Evolutionary conservation across 148 eudicot species (phyloP), one percentile per base, ranked within the genome.

Genomic region (Limonium bicolor): DNA sequence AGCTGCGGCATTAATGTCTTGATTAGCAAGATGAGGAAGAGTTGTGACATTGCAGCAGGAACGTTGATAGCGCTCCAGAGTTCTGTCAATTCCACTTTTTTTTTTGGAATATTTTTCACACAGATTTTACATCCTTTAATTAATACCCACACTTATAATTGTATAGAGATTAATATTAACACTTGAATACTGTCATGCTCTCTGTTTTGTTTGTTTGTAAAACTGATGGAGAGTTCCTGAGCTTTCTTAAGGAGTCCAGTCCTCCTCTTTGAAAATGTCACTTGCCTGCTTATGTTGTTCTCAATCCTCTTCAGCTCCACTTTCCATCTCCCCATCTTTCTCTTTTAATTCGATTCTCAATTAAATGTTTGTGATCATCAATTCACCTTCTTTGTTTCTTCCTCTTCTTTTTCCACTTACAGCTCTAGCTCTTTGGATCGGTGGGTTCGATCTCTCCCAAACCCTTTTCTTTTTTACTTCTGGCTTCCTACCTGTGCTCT

Each of bases 11-110:
- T 48, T 32, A 27, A 17, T n/a, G 0, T 9, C 36, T 20, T 30
- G 11, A 48, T 11, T 19, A 20, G 51, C 19, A 43, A 31, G 20
- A 43, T 24, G 30, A 12, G 14, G 25, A 30, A n/a, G n/a, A n/a
- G n/a, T n/a, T n/a, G n/a, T n/a, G n/a, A n/a, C n/a, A n/a, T n/a
- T n/a, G n/a, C n/a, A n/a, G n/a, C 24, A 9, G 51, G 36, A 48
- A 30, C 51, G 51, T 20, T 48, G 51, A 22, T 48, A 48, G 18
- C 51, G 5, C 38, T 48, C 51, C 30, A 48, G 51, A 15, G 51
- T 48, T 48, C 32, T 48, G 22, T 29, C 35, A 16, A 30, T 4
- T 0, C 9, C 21, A 31, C 51, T n/a, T n/a, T n/a, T 48, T 5
- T 4, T 5, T 3, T 7, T 6, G 9, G 17, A 16, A 37, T 12